Base-by-base conservation (phyloP, 2,329 filamentous ascomycete species). In the Penicillium expansum region DNA sequence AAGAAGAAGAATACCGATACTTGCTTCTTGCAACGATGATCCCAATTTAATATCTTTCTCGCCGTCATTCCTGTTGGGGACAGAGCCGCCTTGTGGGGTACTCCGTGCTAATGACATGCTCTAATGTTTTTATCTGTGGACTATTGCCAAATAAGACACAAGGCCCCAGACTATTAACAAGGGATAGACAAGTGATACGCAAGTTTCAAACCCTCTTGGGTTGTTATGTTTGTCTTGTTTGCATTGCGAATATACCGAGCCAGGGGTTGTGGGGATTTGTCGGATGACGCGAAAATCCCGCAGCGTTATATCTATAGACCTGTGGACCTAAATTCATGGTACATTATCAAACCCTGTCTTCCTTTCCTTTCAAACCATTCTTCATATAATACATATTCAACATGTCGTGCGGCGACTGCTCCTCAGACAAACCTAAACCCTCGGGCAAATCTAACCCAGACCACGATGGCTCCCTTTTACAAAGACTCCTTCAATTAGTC, bases 251-350 rank as follows among this genome's bases (percentile, higher is more conserved):
- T 14, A 27, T 18, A 7, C 18, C 2, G 8, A 43, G 14, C 27
- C 44, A 47, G 29, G 44, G 44, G 44, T 20, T 18, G 16, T 30
- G 27, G 24, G 8, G n/a, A n/a, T n/a, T n/a, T n/a, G n/a, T n/a
- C n/a, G n/a, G n/a, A n/a, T n/a, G n/a, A n/a, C 48, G 33, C 48
- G 48, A 49, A 49, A 39, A 39, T 49, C 22, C n/a, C 48, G 48
- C 48, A n/a, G 35, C 9, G 3, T 30, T 16, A 41, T 41, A 41
- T n/a, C 18, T 30, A 13, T 32, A 22, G 35, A 32, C 24, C 35
- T 41, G 5, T 29, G n/a, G n/a, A 20, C 33, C 13, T 18, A 11
- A 4, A 10, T 13, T 13, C 13, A 50, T 8, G 16, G 13, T 18
- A 3, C 10, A 16, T 13, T 9, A 18, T 18, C 32, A 20, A 27